Conservation (phyloP, 139 green algal species). For the Chlamydomonas incerta region DNA sequence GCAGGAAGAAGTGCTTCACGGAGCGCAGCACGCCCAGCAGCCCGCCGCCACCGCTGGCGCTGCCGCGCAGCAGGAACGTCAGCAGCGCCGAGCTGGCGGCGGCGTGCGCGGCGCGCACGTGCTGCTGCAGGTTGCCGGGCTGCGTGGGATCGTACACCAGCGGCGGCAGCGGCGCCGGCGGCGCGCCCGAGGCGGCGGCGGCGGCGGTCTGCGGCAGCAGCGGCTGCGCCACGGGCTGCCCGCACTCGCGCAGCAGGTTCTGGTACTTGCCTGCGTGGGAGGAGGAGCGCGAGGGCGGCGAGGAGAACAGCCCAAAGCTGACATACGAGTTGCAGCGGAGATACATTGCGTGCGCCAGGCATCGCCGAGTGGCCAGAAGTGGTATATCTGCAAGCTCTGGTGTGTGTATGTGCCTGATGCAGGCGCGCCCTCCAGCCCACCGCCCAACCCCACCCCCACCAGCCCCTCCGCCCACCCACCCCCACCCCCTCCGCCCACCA, state of each 20-base stretch:
- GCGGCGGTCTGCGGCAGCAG: not conserved
- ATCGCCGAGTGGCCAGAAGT: too few relatives aligned
- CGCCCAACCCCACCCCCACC: too few relatives aligned
- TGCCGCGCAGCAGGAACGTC: conserved; percentile 63
- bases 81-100: conserved; percentile 73
- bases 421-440: too few relatives aligned
- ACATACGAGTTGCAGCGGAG: too few relatives aligned
- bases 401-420: too few relatives aligned
- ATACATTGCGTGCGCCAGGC: too few relatives aligned
- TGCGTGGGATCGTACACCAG: conserved; percentile 64
- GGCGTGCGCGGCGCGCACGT: conserved; percentile 65
- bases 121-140: conserved; percentile 28
- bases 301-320: too few relatives aligned
- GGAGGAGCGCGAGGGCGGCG: not conserved
- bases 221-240: conserved; percentile 48
- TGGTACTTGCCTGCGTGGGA: conserved; percentile 87
- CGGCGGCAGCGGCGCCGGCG: conserved; percentile 2
- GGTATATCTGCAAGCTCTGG: too few relatives aligned
- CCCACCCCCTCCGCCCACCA: too few relatives aligned
- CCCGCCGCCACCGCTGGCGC: not conserved
- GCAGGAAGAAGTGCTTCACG: conserved; percentile 94
- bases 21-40: conserved; percentile 73
- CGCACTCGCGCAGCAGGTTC: conserved; percentile 88
- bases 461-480: too few relatives aligned
- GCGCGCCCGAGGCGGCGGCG: not conserved